A percentile compares a stretch with the other conserved stretches of the same genome.
phyloP scores from a whole-genome alignment of 1,284 basidiomycete genomes.

The Naganishia sp. region DNA sequence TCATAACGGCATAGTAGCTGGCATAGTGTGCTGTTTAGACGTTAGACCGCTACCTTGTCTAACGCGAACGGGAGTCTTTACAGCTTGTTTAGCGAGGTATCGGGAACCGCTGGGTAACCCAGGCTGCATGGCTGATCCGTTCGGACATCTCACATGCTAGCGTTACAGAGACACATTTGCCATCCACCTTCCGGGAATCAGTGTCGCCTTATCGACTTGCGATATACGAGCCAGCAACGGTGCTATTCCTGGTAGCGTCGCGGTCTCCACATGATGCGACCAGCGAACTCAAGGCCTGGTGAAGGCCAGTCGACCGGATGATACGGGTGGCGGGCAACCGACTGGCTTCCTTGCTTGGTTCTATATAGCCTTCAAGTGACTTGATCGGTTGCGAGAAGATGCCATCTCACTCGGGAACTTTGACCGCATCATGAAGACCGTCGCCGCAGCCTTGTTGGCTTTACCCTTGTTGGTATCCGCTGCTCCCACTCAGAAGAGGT shows the following conservation, averaged over 20 bases:
- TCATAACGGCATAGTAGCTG: not conserved
- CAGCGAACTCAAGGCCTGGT: not conserved
- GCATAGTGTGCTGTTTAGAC: not conserved
- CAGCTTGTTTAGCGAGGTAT: not conserved
- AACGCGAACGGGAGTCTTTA: not conserved
- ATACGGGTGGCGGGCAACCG: not conserved
- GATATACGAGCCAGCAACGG: not conserved
- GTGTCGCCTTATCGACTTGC: not conserved
- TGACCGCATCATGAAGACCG: not conserved
- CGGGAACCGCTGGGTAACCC: not conserved
- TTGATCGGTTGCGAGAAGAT: not conserved
- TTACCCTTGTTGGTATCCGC: constrained; percentile 9
- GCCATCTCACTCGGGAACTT: not conserved
- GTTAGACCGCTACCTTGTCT: not conserved
- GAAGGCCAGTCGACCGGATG: not conserved
- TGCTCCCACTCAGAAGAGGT: constrained; percentile 15
- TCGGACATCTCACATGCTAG: not conserved
- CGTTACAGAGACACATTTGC: not conserved
- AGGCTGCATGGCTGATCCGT: not conserved
- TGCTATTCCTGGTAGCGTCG: not conserved
- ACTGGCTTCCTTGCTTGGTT: too few relatives aligned
- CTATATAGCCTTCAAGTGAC: not conserved
- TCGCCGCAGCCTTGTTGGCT: constrained; percentile 3
- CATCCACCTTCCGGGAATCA: not conserved
- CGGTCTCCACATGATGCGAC: not conserved